Evolutionary conservation across 163 green algal genomes (phyloP).

Genomic region (Volvox carteri): DNA sequence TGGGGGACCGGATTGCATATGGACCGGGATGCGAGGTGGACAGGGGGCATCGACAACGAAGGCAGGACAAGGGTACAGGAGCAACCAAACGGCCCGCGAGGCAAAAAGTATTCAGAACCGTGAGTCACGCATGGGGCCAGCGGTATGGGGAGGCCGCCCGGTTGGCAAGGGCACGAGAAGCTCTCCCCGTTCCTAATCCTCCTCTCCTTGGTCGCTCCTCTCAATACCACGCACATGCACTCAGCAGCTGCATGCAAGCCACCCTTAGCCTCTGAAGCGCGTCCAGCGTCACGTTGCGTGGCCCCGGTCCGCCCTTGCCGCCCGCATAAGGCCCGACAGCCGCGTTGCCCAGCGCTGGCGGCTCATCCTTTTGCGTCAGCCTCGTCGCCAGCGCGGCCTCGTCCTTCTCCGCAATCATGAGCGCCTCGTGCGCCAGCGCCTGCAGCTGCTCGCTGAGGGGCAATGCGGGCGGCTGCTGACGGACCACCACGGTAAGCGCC

Average conservation of each 20-base stretch:
- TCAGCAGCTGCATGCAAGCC: slow-evolving; percentile 86
- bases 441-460: slow-evolving; percentile 48
- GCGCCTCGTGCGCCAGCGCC: slow-evolving; percentile 61
- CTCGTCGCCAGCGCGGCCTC: slow-evolving; percentile 56
- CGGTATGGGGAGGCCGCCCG: too few species aligned
- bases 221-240: slow-evolving; percentile 23
- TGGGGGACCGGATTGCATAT: too few species aligned
- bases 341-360: background rate
- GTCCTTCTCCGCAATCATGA: slow-evolving; percentile 64
- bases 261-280: slow-evolving; percentile 76
- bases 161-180: too few species aligned
- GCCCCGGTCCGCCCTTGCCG: slow-evolving; percentile 33
- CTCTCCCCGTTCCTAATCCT: too few species aligned
- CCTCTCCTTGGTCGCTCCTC: background rate
- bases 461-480: slow-evolving; percentile 54
- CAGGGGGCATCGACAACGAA: too few species aligned
- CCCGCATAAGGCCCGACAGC: slow-evolving; percentile 2
- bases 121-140: too few species aligned
- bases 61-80: too few species aligned
- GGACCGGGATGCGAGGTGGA: too few species aligned
- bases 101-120: too few species aligned
- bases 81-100: too few species aligned
- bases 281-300: slow-evolving; percentile 62
- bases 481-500: slow-evolving; percentile 52
- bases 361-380: slow-evolving; percentile 54